A percentile compares a stretch with the other conserved stretches of the same genome.
Conservation (phyloP, 2,329 filamentous ascomycete genomes). For the Hypoxylon sp. region DNA sequence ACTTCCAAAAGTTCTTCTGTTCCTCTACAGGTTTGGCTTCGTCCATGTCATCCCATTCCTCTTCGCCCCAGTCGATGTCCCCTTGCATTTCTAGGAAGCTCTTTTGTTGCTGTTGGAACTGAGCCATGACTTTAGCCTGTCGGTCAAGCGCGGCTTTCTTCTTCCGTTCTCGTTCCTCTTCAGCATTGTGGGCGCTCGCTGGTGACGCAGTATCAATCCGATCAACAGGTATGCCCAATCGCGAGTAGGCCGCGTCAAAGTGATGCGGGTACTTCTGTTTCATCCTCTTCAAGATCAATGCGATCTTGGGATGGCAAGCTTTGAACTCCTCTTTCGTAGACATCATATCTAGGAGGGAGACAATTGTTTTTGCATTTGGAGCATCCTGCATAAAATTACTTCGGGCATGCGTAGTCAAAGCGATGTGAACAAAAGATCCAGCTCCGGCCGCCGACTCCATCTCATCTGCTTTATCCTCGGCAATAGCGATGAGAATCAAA, state of each 20-base stretch:
- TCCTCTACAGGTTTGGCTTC: slow-evolving; percentile 69
- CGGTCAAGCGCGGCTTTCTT: slow-evolving; percentile 92
- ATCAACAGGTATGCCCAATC: slow-evolving; percentile 77
- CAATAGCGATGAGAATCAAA: slow-evolving; percentile 84
- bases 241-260: slow-evolving; percentile 77
- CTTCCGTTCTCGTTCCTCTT: slow-evolving; percentile 83
- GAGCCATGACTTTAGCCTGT: slow-evolving; percentile 95
- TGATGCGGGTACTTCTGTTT: slow-evolving; percentile 82
- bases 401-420: slow-evolving; percentile 73
- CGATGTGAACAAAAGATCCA: slow-evolving; percentile 79
- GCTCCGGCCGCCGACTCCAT: slow-evolving; percentile 64
- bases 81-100: slow-evolving; percentile 91
- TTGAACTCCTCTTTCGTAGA: slow-evolving; percentile 80
- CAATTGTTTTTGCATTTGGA: slow-evolving; percentile 71
- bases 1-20: slow-evolving; percentile 85
- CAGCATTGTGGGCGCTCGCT: slow-evolving; percentile 72
- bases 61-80: slow-evolving; percentile 90
- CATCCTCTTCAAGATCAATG: slow-evolving; percentile 84
- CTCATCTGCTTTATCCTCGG: slow-evolving; percentile 77
- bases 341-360: slow-evolving; percentile 72
- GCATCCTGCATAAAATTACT: slow-evolving; percentile 72
- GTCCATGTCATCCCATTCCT: slow-evolving; percentile 80
- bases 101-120: slow-evolving; percentile 97
- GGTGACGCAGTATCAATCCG: slow-evolving; percentile 86
- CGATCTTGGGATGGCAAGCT: slow-evolving; percentile 85